Evolutionary conservation across 2,329 filamentous ascomycete species (phyloP).

Genomic region (Arthrobotrys entomopaga): DNA sequence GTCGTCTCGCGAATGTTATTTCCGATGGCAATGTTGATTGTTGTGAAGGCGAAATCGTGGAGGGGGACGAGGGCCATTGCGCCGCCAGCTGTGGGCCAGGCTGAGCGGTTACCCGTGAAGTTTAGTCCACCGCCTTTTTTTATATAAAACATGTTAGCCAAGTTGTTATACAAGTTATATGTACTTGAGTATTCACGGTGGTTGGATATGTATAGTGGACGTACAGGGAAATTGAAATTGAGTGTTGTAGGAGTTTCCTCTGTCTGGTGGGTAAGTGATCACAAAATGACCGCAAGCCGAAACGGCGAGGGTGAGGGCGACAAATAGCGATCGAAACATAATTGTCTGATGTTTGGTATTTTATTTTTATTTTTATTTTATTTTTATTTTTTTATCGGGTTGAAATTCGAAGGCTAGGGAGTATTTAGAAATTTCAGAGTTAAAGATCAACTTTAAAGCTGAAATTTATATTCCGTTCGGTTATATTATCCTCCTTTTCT

Average conservation of each 20-base stretch:
- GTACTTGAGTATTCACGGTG: no score
- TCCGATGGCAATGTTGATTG: conserved; percentile 65
- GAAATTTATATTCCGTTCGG: neutral
- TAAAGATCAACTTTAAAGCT: conserved; percentile 52
- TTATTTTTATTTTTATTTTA: conserved; percentile 1
- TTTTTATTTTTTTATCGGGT: neutral
- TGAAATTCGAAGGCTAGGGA: conserved; percentile 10
- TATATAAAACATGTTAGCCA: no score
- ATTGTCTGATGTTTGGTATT: no score
- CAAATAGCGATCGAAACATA: conserved; percentile 44
- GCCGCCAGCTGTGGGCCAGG: conserved; percentile 65
- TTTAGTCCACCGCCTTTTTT: conserved; percentile 41
- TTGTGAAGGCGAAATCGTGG: conserved; percentile 64
- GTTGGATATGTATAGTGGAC: conserved; percentile 3
- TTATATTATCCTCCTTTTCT: conserved; percentile 16
- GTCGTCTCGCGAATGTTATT: conserved; percentile 53
- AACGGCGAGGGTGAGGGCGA: conserved; percentile 29
- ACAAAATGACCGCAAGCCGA: conserved; percentile 68
- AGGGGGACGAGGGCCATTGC: conserved; percentile 62
- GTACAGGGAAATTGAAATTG: conserved; percentile 61
- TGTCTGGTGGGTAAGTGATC: conserved; percentile 67
- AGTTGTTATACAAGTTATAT: no score
- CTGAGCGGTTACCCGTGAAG: conserved; percentile 62
- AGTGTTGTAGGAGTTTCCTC: conserved; percentile 65
- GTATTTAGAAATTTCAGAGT: neutral